Conservation (phyloP, 345 rosid genomes). For the Euphorbia tirucalli region DNA sequence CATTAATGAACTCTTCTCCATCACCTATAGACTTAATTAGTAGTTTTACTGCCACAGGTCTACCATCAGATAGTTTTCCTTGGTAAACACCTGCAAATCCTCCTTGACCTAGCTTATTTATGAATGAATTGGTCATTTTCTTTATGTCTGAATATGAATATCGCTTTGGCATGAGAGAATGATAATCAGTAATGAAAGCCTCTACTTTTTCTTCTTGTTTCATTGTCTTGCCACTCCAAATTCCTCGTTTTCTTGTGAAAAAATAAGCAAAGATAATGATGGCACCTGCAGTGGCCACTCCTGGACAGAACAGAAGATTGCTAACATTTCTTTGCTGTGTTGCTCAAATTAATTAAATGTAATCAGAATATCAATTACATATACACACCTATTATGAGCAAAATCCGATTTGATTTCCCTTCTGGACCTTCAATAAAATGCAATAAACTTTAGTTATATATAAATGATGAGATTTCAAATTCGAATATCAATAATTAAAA, state of each 20-base stretch:
- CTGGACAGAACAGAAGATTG: neutral
- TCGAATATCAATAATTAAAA: too few relatives aligned
- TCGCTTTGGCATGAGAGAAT: slow-evolving; percentile 3
- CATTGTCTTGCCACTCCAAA: neutral
- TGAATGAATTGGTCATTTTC: slow-evolving; percentile 29
- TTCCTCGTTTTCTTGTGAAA: neutral
- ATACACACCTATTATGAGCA: too few relatives aligned
- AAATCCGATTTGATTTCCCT: too few relatives aligned
- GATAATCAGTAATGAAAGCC: slow-evolving; percentile 5
- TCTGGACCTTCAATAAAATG: too few relatives aligned
- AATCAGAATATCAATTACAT: too few relatives aligned
- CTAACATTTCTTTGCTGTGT: neutral
- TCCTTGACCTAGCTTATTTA: slow-evolving; percentile 37
- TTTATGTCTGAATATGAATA: slow-evolving; percentile 14
- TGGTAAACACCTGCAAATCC: slow-evolving; percentile 38
- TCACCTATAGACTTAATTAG: slow-evolving; percentile 15
- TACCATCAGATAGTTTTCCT: slow-evolving; percentile 38
- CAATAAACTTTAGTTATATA: too few relatives aligned
- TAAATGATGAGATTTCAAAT: too few relatives aligned
- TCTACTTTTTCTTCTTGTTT: neutral
- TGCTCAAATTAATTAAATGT: too few relatives aligned
- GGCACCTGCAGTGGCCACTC: neutral
- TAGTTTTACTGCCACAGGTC: slow-evolving; percentile 32
- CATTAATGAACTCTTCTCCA: slow-evolving; percentile 43
- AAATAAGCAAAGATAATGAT: neutral